phyloP scores from a whole-genome alignment of 257 asterid genomes.

The Marsdenia floribunda region DNA sequence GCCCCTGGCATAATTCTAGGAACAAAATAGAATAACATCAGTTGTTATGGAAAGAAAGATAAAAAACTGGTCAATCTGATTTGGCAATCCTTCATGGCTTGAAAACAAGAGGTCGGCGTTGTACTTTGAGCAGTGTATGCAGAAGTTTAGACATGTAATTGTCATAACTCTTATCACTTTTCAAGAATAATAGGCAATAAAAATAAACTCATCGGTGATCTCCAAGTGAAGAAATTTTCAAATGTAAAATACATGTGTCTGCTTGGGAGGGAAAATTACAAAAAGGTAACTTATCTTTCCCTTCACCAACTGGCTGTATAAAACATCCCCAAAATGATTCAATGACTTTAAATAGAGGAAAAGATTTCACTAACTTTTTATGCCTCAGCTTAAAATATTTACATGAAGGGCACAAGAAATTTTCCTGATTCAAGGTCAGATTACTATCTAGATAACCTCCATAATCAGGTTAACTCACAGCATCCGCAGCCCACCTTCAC shows the following conservation, averaged over 20 bases:
- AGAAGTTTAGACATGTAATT: not conserved
- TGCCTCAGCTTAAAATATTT: not conserved
- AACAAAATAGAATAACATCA: constrained; percentile 24
- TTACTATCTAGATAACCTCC: not conserved
- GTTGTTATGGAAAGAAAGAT: constrained; percentile 10
- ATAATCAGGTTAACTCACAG: not conserved
- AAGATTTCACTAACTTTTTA: not conserved
- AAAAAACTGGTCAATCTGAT: not conserved
- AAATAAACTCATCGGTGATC: not conserved
- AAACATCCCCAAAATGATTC: not conserved
- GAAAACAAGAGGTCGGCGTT: not conserved
- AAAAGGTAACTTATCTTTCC: not conserved
- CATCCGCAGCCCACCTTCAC: not conserved
- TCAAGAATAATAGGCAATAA: not conserved
- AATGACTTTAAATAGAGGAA: not conserved
- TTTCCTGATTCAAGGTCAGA: not conserved
- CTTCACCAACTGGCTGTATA: not conserved
- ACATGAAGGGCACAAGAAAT: not conserved
- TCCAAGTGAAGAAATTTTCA: not conserved
- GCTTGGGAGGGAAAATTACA: not conserved
- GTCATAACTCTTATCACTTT: not conserved
- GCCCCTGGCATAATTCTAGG: constrained; percentile 56
- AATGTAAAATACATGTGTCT: not conserved
- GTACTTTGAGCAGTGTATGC: not conserved
- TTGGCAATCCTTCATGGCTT: not conserved